phyloP scores from a whole-genome alignment of 2,329 filamentous ascomycete species.

The Ceratocystis colombiana region DNA sequence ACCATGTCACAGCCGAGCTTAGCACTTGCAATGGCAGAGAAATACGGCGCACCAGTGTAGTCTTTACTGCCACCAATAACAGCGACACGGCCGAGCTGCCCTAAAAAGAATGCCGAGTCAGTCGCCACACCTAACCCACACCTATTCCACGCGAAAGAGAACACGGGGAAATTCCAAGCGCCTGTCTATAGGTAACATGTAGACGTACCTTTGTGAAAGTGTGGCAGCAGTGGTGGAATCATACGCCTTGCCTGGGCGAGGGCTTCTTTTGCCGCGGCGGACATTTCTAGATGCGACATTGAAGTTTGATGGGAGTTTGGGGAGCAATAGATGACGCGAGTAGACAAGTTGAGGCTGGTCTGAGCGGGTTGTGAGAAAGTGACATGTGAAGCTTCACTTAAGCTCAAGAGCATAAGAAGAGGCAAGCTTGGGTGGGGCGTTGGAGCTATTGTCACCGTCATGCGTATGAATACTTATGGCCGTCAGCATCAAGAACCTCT shows the following conservation, averaged over 20 bases:
- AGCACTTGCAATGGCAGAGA: constrained; percentile 93
- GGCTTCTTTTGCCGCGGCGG: constrained; percentile 60
- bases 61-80: constrained; percentile 94
- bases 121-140: neutral
- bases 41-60: constrained; percentile 95
- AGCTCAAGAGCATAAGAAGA: too few relatives aligned
- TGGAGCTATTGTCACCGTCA: too few relatives aligned
- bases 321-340: too few relatives aligned
- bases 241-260: constrained; percentile 76
- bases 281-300: constrained; percentile 41
- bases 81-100: constrained; percentile 80
- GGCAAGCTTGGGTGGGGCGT: too few relatives aligned
- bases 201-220: constrained; percentile 79
- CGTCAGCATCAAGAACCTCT: too few relatives aligned
- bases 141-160: too few relatives aligned
- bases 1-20: constrained; percentile 86
- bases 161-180: neutral
- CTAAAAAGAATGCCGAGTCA: constrained; percentile 37
- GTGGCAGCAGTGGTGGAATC: constrained; percentile 88
- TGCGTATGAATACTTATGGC: too few relatives aligned
- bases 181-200: neutral
- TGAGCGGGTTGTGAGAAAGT: too few relatives aligned
- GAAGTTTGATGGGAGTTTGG: too few relatives aligned
- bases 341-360: too few relatives aligned
- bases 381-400: too few relatives aligned